Evolutionary conservation across 163 green algal species (phyloP), one percentile per base, ranked within the genome.

Genomic region (Chlorella variabilis): DNA sequence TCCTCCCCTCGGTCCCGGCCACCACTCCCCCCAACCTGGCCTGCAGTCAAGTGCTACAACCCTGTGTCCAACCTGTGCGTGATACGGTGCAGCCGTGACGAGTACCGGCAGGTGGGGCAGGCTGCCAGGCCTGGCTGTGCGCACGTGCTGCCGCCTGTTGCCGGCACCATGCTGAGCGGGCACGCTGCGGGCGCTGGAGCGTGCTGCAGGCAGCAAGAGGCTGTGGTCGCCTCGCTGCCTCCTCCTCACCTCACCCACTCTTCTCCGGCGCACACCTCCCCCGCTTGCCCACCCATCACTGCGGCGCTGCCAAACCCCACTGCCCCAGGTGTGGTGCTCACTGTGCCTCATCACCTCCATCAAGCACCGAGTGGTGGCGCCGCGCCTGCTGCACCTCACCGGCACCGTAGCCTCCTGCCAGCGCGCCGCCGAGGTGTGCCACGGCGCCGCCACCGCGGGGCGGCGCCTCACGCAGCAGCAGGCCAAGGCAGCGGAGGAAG

Each of bases 31-130:
- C n/a, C n/a, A n/a, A n/a, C n/a, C n/a, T 29, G 34, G 17, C 41
- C 4, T 67, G 82, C 76, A 87, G 84, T 91, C 49, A 91, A 91
- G 61, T 87, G 83, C 41, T 86, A 85, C 51, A 91, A 88, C 51
- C 81, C 84, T 8, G 59, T 90, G 15, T 84, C 77, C 27, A 67
- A 36, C 78, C 23, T 88, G 11, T 85, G 76, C 36, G 58, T 87
- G 8, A 49, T 91, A 18, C 71, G 87, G 4, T 89, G 85, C 66
- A 79, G 77, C 41, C 58, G 84, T 0, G 80, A 91, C 18, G 71
- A 89, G 20, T 79, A 86, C 61, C 66, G 82, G 39, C 54, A 91
- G 85, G 85, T 88, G 39, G 7, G 81, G 45, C 45, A 36, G n/a
- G n/a, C n/a, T n/a, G n/a, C n/a, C n/a, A n/a, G n/a, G n/a, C n/a